These are phyloP conservation scores for Pulveroboletus ravenelii DNA, from an alignment of 768 basidiomycete genomes.

Conservation along the genomic window DNA sequence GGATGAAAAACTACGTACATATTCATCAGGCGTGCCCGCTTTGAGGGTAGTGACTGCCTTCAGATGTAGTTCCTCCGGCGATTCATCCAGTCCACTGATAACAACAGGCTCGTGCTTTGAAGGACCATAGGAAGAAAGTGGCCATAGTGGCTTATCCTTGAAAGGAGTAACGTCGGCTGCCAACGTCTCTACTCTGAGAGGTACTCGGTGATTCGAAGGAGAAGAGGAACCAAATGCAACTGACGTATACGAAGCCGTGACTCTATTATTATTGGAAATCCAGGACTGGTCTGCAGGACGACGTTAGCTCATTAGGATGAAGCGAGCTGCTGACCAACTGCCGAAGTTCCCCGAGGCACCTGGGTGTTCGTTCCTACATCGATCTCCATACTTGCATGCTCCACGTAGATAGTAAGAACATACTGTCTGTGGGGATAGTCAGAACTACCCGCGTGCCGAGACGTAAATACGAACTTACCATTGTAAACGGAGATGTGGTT, in stretches of 20 bases:
- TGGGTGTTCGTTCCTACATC: conserved; percentile 66
- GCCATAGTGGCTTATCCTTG: conserved; percentile 73
- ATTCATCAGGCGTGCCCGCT: conserved; percentile 55
- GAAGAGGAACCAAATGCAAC: conserved; percentile 6
- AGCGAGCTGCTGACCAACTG: conserved; percentile 35
- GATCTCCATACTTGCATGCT: conserved; percentile 58
- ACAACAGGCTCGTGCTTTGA: conserved; percentile 69
- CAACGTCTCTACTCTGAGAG: conserved; percentile 55
- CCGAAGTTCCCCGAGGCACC: conserved; percentile 40
- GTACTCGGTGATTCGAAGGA: background rate
- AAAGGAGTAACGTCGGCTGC: conserved; percentile 53
- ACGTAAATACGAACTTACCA: conserved; percentile 8
- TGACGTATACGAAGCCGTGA: conserved; percentile 38
- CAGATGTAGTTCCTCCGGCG: conserved; percentile 73
- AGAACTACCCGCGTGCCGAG: background rate
- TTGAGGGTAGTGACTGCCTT: conserved; percentile 54
- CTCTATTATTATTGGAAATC: conserved; percentile 30
- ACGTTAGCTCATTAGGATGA: conserved; percentile 11
- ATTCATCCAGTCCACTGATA: conserved; percentile 63
- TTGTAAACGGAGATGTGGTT: background rate
- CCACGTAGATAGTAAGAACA: conserved; percentile 64
- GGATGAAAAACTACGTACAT: conserved; percentile 46
- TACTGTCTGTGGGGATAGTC: conserved; percentile 38
- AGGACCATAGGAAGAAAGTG: conserved; percentile 72
- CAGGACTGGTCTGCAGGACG: conserved; percentile 37